Base-by-base conservation (phyloP, 768 basidiomycete genomes). In the Collybia sordida region DNA sequence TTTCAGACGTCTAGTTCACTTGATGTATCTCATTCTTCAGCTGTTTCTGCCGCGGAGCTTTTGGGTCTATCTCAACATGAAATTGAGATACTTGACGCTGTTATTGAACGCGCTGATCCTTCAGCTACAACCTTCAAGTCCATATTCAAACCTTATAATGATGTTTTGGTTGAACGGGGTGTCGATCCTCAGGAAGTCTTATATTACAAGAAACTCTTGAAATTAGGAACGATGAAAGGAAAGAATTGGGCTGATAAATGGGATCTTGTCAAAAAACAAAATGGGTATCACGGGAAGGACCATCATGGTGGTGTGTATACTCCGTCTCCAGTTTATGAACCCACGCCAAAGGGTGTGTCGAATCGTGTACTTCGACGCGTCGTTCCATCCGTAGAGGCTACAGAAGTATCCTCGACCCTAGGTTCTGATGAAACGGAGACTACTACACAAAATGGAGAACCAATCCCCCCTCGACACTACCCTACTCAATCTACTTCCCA, bases 121-220 rank as follows among this genome's bases (percentile, higher is more conserved):
- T 69, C 75, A 7, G 86, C 89, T 14, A 87, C 87, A 3, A 87
- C 87, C 0, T 93, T 93, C 60, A 73, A 90, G 34, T 79, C 81
- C 4, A 80, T 92, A n/a, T 85, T 91, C 74, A 90, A 88, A 61
- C 87, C 90, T 0, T 93, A 94, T 67, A 89, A 85, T 59, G 84
- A 88, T 49, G 80, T 92, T 18, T 69, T 93, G 19, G 77, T 79
- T 50, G 86, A 88, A 56, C 78, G 84, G 2, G 86, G 86, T 2
- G 67, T 93, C n/a, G 88, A 92, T 53, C 78, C 85, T 18, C 82
- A 85, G 54, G 92, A 93, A 63, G 88, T 89, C 8, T 72, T 85
- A 3, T 90, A 87, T 61, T 95, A 93, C 63, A 82, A 83, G 17
- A 88, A 90, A 63, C 66, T 95, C 24, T 69, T 95, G 51, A 92